Evolutionary conservation across 2,329 filamentous ascomycete species (phyloP).

Genomic region (Ceratocystis alfenasii): DNA sequence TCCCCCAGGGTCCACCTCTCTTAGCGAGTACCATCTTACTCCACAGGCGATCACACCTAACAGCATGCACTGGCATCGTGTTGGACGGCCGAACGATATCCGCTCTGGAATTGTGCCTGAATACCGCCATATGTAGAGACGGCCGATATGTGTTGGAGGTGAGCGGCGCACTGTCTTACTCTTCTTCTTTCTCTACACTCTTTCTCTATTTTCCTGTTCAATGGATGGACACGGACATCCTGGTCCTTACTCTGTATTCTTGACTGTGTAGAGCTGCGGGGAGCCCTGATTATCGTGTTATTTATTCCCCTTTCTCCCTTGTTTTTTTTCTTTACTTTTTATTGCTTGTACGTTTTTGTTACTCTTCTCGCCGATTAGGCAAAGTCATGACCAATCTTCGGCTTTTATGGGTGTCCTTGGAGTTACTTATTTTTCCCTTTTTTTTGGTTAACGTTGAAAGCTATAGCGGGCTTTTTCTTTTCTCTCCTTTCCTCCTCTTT

Average conservation of each 20-base stretch:
- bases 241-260: neutral
- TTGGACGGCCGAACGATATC: slow-evolving; percentile 56
- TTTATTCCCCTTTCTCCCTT: neutral
- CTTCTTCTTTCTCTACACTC: neutral
- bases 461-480: neutral
- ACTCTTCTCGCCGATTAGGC: neutral
- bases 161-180: neutral
- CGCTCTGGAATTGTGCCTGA: slow-evolving; percentile 61
- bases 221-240: neutral
- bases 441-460: neutral
- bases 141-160: neutral
- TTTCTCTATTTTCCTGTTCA: neutral
- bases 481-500: neutral
- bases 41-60: slow-evolving; percentile 46
- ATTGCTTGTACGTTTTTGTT: neutral
- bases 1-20: slow-evolving; percentile 66
- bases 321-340: neutral
- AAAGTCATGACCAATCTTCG: neutral
- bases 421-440: neutral
- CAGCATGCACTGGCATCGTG: slow-evolving; percentile 72
- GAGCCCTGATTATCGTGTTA: neutral
- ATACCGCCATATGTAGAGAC: slow-evolving; percentile 27
- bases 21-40: slow-evolving; percentile 57
- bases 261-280: neutral
- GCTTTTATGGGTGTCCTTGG: slow-evolving; percentile 1